Conservation (phyloP, 306 rosid genomes). For the Nissolia schottii region DNA sequence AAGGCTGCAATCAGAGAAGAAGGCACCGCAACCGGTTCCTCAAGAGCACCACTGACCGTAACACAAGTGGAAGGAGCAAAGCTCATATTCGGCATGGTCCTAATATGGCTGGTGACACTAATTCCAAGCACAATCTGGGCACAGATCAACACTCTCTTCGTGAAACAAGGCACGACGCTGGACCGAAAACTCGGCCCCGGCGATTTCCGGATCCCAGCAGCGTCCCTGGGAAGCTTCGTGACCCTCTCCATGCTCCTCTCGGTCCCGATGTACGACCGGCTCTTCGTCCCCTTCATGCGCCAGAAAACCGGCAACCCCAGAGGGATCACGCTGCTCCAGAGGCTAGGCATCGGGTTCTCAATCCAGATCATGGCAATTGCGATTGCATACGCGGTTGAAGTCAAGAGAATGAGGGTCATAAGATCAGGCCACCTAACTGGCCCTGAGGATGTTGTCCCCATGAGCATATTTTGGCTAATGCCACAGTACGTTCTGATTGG, state of each 20-base stretch:
- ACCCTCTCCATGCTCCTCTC: conserved; percentile 71
- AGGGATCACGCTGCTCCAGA: conserved; percentile 82
- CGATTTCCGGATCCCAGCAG: conserved; percentile 76
- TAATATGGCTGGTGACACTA: conserved; percentile 57
- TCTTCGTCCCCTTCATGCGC: conserved; percentile 62
- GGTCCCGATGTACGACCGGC: conserved; percentile 71
- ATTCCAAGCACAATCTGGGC: conserved; percentile 87
- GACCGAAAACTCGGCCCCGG: conserved; percentile 52
- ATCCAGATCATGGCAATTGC: conserved; percentile 62
- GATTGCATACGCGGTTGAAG: conserved; percentile 63
- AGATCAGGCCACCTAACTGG: conserved; percentile 31
- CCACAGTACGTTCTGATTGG: conserved; percentile 90
- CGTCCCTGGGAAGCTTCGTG: conserved; percentile 65
- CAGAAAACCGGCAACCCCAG: conserved; percentile 64
- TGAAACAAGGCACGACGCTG: conserved; percentile 91
- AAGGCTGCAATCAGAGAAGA: conserved; percentile 40
- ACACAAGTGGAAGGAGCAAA: conserved; percentile 91
- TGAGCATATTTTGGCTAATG: conserved; percentile 65
- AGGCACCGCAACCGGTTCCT: neutral
- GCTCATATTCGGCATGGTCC: conserved; percentile 65
- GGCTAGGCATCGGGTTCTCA: conserved; percentile 79
- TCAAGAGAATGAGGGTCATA: conserved; percentile 56
- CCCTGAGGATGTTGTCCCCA: conserved; percentile 55
- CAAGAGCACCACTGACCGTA: conserved; percentile 50
- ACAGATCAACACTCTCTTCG: conserved; percentile 69